A percentile compares a stretch with the other conserved stretches of the same genome.
Conservation (phyloP, 805 yeast species). For the Suhomyces sp. region DNA sequence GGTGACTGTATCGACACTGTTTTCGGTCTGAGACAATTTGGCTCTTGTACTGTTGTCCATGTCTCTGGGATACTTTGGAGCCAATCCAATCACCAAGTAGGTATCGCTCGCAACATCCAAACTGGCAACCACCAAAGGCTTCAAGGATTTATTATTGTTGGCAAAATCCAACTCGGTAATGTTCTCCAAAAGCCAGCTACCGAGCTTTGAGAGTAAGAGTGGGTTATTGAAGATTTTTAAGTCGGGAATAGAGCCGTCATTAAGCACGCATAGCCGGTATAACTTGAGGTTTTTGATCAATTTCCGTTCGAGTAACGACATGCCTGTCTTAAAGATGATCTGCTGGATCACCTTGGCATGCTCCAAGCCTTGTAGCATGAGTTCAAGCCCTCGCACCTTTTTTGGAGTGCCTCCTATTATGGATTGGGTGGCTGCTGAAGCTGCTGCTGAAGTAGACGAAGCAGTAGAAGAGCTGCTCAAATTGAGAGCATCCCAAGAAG, state of each 20-base stretch:
- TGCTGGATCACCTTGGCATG: conserved; percentile 83
- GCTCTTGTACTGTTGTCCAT: conserved; percentile 34
- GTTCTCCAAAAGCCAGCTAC: conserved; percentile 87
- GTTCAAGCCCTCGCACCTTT: conserved; percentile 45
- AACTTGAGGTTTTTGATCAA: conserved; percentile 74
- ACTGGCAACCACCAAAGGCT: conserved; percentile 85
- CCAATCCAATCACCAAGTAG: conserved; percentile 83
- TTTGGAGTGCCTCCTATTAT: conserved; percentile 8
- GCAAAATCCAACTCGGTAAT: conserved; percentile 70
- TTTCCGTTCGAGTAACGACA: conserved; percentile 81
- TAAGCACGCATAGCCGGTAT: conserved; percentile 81
- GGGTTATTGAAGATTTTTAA: conserved; percentile 79
- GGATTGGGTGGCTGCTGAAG: conserved; percentile 8
- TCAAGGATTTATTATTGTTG: conserved; percentile 35
- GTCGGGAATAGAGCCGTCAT: conserved; percentile 76
- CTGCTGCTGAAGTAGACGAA: conserved; percentile 9
- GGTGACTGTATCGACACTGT: conserved; percentile 39
- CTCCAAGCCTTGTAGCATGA: conserved; percentile 66
- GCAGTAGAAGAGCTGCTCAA: conserved; percentile 17
- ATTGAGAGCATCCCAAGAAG: conserved; percentile 53
- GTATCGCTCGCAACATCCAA: conserved; percentile 71
- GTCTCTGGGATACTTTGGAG: conserved; percentile 70
- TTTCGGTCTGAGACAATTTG: conserved; percentile 23
- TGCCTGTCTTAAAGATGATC: conserved; percentile 82
- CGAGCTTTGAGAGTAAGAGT: conserved; percentile 74